These are phyloP conservation scores for Atkinsonella hypoxylon DNA, from an alignment of 2,329 filamentous ascomycete species.

Conservation along the genomic window DNA sequence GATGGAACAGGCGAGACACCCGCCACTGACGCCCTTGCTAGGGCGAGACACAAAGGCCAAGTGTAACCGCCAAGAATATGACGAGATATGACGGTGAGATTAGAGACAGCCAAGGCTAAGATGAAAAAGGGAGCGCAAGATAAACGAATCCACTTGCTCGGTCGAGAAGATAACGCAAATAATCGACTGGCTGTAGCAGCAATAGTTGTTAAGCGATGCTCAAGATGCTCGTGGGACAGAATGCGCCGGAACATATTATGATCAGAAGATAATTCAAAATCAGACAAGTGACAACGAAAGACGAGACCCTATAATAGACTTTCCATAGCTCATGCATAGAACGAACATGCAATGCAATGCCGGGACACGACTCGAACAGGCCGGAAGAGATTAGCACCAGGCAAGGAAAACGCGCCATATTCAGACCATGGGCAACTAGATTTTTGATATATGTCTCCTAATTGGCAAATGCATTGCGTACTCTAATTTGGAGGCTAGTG, in stretches of 20 bases:
- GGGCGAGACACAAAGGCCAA: not conserved
- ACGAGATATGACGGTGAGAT: not conserved
- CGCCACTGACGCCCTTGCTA: not conserved
- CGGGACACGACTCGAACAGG: not conserved
- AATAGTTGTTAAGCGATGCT: not conserved
- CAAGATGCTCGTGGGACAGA: not conserved
- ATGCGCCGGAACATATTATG: not conserved
- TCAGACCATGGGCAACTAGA: not conserved
- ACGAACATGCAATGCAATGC: conserved; percentile 1
- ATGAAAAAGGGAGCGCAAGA: not conserved
- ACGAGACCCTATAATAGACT: not conserved
- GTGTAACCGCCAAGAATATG: not conserved
- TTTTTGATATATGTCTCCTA: not conserved
- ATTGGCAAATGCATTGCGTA: not conserved
- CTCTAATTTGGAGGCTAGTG: not conserved
- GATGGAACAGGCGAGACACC: not conserved
- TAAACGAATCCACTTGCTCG: not conserved
- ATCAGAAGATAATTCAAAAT: not conserved
- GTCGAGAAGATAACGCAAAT: not conserved
- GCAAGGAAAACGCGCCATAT: not conserved
- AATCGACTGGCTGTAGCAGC: not conserved
- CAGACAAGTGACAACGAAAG: not conserved
- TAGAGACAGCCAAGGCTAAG: not conserved
- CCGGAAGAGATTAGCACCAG: not conserved
- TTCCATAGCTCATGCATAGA: not conserved